Percentiles rank a stretch among this genome's conserved stretches.
phyloP scores from a whole-genome alignment of 1,284 basidiomycete genomes.

The Papiliotrema terrestris region DNA sequence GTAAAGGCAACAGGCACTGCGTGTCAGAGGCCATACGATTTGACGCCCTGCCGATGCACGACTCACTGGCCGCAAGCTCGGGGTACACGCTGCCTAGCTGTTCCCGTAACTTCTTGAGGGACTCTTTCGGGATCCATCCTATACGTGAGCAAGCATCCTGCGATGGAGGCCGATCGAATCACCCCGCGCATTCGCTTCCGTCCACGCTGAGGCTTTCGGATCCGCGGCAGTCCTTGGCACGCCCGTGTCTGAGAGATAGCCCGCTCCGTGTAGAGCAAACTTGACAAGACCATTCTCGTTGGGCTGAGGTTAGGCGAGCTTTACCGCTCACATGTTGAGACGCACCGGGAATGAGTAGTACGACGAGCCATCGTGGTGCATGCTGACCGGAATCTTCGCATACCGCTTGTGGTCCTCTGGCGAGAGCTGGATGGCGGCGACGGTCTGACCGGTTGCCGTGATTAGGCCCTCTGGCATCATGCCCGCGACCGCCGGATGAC shows the following conservation, averaged over 20 bases:
- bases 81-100: conserved; percentile 64
- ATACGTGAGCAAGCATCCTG: neutral
- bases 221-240: conserved; percentile 35
- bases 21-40: neutral
- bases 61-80: conserved; percentile 57
- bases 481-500: conserved; percentile 16
- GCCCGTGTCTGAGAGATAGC: conserved; percentile 55
- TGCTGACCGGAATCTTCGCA: conserved; percentile 60
- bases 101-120: conserved; percentile 55
- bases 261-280: conserved; percentile 65
- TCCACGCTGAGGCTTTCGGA: conserved; percentile 17
- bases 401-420: conserved; percentile 63
- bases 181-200: conserved; percentile 15
- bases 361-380: conserved; percentile 61
- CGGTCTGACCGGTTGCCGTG: conserved; percentile 56
- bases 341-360: conserved; percentile 75
- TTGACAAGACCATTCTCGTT: conserved; percentile 67
- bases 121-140: conserved; percentile 58
- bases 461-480: conserved; percentile 16
- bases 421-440: conserved; percentile 67
- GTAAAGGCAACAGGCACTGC: conserved; percentile 60
- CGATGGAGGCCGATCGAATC: neutral
- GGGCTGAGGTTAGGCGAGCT: conserved; percentile 55
- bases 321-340: neutral
- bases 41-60: neutral